Percentiles rank a stretch among this genome's conserved stretches.
Conservation (phyloP, 176 grass and related monocot genomes). For the Chloris gayana region DNA sequence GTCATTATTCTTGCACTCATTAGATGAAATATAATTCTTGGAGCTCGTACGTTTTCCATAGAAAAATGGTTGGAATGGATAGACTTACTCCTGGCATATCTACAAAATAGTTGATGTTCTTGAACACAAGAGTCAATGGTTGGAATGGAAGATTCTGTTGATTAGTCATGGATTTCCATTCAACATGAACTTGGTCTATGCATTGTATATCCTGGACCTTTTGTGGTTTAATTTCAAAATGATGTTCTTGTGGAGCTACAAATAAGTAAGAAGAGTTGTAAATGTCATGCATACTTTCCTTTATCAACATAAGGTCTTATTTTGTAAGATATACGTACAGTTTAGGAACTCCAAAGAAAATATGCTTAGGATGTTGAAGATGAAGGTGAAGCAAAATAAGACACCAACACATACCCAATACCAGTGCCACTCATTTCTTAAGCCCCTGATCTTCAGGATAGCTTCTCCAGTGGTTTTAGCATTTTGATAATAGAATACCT, state of each 20-base stretch:
- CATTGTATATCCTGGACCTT: neutral
- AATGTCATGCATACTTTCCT: neutral
- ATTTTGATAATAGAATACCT: slow-evolving; percentile 59
- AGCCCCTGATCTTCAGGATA: slow-evolving; percentile 71
- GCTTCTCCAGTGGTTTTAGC: slow-evolving; percentile 70
- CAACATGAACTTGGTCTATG: slow-evolving; percentile 28
- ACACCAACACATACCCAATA: slow-evolving; percentile 75
- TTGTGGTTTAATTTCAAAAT: neutral
- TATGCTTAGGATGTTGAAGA: slow-evolving; percentile 85
- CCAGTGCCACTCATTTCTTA: slow-evolving; percentile 68
- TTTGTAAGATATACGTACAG: slow-evolving; percentile 47
- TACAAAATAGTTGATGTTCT: slow-evolving; percentile 80
- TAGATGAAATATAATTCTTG: too few species aligned
- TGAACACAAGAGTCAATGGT: slow-evolving; percentile 77
- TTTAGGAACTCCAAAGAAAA: slow-evolving; percentile 75
- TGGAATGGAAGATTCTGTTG: slow-evolving; percentile 68
- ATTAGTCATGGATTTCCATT: slow-evolving; percentile 31
- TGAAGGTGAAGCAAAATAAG: slow-evolving; percentile 70
- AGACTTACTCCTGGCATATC: slow-evolving; percentile 79
- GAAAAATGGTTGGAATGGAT: neutral
- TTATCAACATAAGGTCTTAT: slow-evolving; percentile 1
- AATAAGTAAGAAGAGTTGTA: slow-evolving; percentile 22
- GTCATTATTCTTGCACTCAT: neutral
- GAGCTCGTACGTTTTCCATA: too few species aligned
- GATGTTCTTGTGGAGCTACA: slow-evolving; percentile 70